Base-by-base conservation (phyloP, 768 basidiomycete genomes). In the Myochromella boudieri region DNA sequence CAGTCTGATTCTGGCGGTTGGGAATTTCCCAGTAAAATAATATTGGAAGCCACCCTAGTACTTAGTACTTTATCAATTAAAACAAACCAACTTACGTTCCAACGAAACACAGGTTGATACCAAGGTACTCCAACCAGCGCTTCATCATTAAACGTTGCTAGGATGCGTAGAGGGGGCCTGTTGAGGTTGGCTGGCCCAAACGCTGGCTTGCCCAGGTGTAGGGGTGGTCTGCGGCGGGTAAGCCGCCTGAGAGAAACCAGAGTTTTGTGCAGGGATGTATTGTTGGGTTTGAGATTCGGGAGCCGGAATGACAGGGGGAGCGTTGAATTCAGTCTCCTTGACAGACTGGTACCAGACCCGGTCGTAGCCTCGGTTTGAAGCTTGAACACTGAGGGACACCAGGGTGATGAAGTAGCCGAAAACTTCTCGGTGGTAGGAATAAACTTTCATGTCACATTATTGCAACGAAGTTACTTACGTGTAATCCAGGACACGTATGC, bases 401-500 rank as follows among this genome's bases (percentile, higher is more conserved):
- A 74, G 59, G 25, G 57, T 44, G 29, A 49, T 37, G 32, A 55
- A 57, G 56, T 75, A 77, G 17, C 40, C 56, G 51, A 72, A 52
- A 29, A 75, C 74, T 76, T n/a, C n/a, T n/a, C n/a, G n/a, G n/a
- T n/a, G n/a, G n/a, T n/a, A n/a, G n/a, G n/a, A n/a, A n/a, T n/a
- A n/a, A n/a, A n/a, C n/a, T n/a, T n/a, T n/a, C n/a, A n/a, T n/a
- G n/a, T n/a, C n/a, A n/a, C n/a, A n/a, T n/a, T n/a, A n/a, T n/a
- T n/a, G n/a, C n/a, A n/a, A n/a, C n/a, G n/a, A n/a, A n/a, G 37
- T n/a, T n/a, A 68, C 73, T 46, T 45, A 76, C 76, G 62, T 12
- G 62, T 40, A 22, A 77, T 26, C 70, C 72, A 77, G 45, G 60
- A 68, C 20, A 78, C 53, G 67, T 74, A 74, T 6, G 66, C 55